Evolutionary conservation across 208 protist genomes (phyloP), one percentile per base, ranked within the genome.

Genomic region (Leishmania turanica): DNA sequence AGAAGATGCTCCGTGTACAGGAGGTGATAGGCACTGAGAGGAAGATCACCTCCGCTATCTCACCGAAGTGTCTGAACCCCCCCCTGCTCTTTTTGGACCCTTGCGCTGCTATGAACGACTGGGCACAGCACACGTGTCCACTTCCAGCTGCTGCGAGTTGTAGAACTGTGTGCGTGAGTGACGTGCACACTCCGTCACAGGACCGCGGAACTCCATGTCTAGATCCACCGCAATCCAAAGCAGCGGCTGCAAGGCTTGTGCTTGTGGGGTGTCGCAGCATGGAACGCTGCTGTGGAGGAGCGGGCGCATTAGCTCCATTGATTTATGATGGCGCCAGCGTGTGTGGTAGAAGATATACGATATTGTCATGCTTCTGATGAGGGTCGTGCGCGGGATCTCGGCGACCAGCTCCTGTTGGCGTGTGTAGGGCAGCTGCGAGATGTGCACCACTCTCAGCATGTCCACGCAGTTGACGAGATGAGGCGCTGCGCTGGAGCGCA

Each of bases 361-460:
- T 11, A 34, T 53, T n/a, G 58, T 87, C 19, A 88, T 62, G 62
- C 87, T 88, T 17, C 84, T 84, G 54, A 88, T 69, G 65, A 96
- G 71, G 45, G 83, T 81, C 53, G 78, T 84, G 21, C 91, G 88
- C 3, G 91, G 88, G 0, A 88, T 76, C 0, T 68, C 58, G 4
- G 45, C 40, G 19, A 96, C 81, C 34, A 95, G 74, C 2, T 24
- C 34, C 64, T 79, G 45, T 68, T 95, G 92, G 60, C 75, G 34
- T 64, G 73, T 60, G 47, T 79, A 65, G 9, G 75, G 71, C 40
- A 93, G 85, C 83, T 96, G 91, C 17, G 84, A 87, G n/a, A 97
- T 80, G 83, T 96, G 92, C 21, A 90, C 75, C 15, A 97, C 85
- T 45, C 66, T 40, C 13, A 94, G 72, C 3, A 45, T 66, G 68